These are phyloP conservation scores for Leishmania braziliensis DNA, from an alignment of 208 protist species.

Conservation along the genomic window DNA sequence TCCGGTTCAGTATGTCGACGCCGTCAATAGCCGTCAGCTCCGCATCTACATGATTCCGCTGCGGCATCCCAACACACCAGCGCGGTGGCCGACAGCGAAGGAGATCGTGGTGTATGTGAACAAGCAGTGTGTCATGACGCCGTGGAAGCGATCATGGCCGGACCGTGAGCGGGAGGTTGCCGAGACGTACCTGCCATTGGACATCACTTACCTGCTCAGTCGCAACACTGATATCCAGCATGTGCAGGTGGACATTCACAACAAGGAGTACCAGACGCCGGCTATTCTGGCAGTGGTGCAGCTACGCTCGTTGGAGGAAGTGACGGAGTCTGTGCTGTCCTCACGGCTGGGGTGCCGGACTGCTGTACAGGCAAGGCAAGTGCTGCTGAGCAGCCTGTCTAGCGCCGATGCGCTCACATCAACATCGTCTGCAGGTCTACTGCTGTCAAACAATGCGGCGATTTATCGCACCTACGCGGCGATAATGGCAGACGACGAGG, in stretches of 20 bases:
- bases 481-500: slow-evolving; percentile 34
- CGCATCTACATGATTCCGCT: slow-evolving; percentile 69
- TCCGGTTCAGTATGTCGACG: slow-evolving; percentile 57
- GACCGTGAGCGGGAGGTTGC: slow-evolving; percentile 61
- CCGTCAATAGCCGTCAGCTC: slow-evolving; percentile 56
- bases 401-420: neutral
- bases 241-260: slow-evolving; percentile 65
- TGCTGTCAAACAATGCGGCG: slow-evolving; percentile 13
- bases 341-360: slow-evolving; percentile 17
- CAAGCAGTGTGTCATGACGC: slow-evolving; percentile 55
- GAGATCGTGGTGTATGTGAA: slow-evolving; percentile 84
- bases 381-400: slow-evolving; percentile 14
- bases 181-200: slow-evolving; percentile 75
- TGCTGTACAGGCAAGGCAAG: slow-evolving; percentile 10
- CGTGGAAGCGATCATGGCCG: slow-evolving; percentile 83
- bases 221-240: slow-evolving; percentile 44
- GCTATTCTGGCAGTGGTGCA: slow-evolving; percentile 60
- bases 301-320: slow-evolving; percentile 51
- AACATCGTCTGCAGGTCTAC: neutral
- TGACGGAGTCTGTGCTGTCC: slow-evolving; percentile 48
- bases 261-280: slow-evolving; percentile 62
- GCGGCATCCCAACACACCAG: slow-evolving; percentile 53
- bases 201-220: slow-evolving; percentile 72
- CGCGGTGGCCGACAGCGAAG: slow-evolving; percentile 68
- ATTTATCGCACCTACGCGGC: slow-evolving; percentile 18